Evolutionary conservation across 371 early-diverging fungal genomes (phyloP), one percentile per base, ranked within the genome.

Genomic region (Mucor lusitanicus): DNA sequence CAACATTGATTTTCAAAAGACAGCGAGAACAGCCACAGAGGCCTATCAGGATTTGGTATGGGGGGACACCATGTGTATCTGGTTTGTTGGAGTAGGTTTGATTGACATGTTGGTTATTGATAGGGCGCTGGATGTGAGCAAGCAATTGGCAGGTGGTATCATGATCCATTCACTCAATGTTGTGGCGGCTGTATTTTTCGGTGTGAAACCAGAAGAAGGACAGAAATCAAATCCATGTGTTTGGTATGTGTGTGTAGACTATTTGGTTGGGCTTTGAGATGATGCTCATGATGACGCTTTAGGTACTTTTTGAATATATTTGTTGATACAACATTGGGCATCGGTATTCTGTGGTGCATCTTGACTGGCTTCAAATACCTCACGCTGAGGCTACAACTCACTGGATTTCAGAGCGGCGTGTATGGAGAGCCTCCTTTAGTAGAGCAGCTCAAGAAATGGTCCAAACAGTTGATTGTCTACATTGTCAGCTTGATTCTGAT

Each of bases 241-340:
- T 33, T 90, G 90, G 90, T 89, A 85, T 72, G 61, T 53, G 25
- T 30, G 46, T 50, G 3, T 11, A 6, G 2, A 6, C 30, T 6
- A 30, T 30, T 30, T 2, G 30, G 30, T 3, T 2, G 30, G 30
- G 30, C 30, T 30, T 30, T 30, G 30, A 6, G n/a, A n/a, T n/a
- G 17, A 3, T 53, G 12, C 13, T 25, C 12, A 13, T 23, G 23
- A 13, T 12, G 15, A 3, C 4, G 33, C 17, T 23, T n/a, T 75
- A 90, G 89, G 88, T 90, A 90, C 67, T 88, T 91, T 71, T 72
- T 91, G n/a, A 91, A 91, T 72, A 84, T 91, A 56, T 78, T 91
- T 46, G 72, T 91, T 23, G 91, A 91, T 65, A 88, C 88, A 25
- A 91, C 91, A 3, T 65, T 88, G 25, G 91, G 91, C 30, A 88